These are phyloP conservation scores for Ustilago hordei DNA, from an alignment of 1,284 basidiomycete genomes.

Conservation along the genomic window DNA sequence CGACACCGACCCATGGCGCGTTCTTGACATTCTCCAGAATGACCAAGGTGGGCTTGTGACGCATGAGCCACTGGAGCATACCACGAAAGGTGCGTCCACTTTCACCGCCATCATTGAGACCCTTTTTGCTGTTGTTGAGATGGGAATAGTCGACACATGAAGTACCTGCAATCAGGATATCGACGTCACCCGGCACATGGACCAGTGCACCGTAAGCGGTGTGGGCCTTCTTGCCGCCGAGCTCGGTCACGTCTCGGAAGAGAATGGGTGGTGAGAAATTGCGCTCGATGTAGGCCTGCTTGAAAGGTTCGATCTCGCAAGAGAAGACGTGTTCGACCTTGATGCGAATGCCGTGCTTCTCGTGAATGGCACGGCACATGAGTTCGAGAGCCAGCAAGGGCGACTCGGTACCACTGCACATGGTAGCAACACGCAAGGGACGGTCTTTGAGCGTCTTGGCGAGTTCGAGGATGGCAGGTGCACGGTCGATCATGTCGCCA, in stretches of 20 bases:
- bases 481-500: slow-evolving; percentile 80
- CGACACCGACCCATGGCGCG: slow-evolving; percentile 86
- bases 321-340: slow-evolving; percentile 93
- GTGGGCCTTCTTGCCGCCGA: slow-evolving; percentile 74
- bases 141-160: slow-evolving; percentile 97
- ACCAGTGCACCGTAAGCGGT: slow-evolving; percentile 91
- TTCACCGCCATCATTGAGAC: slow-evolving; percentile 65
- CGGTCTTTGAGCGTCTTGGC: slow-evolving; percentile 81
- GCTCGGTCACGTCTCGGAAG: slow-evolving; percentile 93
- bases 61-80: slow-evolving; percentile 93
- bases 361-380: slow-evolving; percentile 79
- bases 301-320: slow-evolving; percentile 97
- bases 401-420: slow-evolving; percentile 97
- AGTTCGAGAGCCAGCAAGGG: slow-evolving; percentile 89
- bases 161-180: slow-evolving; percentile 86
- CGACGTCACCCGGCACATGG: slow-evolving; percentile 88
- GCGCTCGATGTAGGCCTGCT: slow-evolving; percentile 96
- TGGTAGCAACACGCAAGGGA: slow-evolving; percentile 90
- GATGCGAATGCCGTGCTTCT: slow-evolving; percentile 78
- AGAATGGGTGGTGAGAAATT: slow-evolving; percentile 89
- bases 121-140: slow-evolving; percentile 91
- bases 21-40: slow-evolving; percentile 93
- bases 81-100: slow-evolving; percentile 66
- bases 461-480: slow-evolving; percentile 71
- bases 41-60: slow-evolving; percentile 87